Conservation (phyloP, 352 stramenopile genomes). For the Globisporangium spiculum region DNA sequence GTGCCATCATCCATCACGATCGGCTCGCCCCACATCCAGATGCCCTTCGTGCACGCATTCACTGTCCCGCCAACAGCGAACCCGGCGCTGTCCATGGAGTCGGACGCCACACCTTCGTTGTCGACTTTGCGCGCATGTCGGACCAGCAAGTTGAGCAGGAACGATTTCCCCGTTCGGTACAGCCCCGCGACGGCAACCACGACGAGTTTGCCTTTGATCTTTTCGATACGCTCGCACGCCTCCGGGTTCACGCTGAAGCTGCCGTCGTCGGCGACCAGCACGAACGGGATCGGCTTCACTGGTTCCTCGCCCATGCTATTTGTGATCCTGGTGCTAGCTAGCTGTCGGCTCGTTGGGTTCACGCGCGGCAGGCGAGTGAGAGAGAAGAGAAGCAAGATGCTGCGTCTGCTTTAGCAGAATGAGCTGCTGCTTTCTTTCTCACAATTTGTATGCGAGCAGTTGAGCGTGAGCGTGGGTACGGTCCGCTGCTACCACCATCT, state of each 20-base stretch:
- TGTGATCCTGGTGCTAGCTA: slow-evolving; percentile 17
- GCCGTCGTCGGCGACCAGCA: slow-evolving; percentile 76
- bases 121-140: slow-evolving; percentile 48
- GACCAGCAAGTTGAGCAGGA: slow-evolving; percentile 86
- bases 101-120: slow-evolving; percentile 12
- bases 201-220: slow-evolving; percentile 75
- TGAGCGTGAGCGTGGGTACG: slow-evolving; percentile 6
- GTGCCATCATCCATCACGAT: slow-evolving; percentile 70
- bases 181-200: slow-evolving; percentile 84
- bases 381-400: not conserved
- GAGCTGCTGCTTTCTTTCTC: slow-evolving; percentile 8
- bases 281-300: slow-evolving; percentile 70
- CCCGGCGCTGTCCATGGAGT: slow-evolving; percentile 25
- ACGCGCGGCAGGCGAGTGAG: not conserved
- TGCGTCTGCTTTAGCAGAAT: not conserved
- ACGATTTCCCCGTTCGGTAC: slow-evolving; percentile 90
- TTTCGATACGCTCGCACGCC: slow-evolving; percentile 60
- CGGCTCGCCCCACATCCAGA: slow-evolving; percentile 89
- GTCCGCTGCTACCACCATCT: slow-evolving; percentile 11
- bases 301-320: slow-evolving; percentile 30
- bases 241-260: slow-evolving; percentile 79
- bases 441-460: not conserved
- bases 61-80: slow-evolving; percentile 85
- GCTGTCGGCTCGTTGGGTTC: not conserved
- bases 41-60: slow-evolving; percentile 90